A percentile compares a stretch with the other conserved stretches of the same genome.
These are phyloP conservation scores for Ballota nigra DNA, from an alignment of 257 asterid genomes.

Conservation along the genomic window DNA sequence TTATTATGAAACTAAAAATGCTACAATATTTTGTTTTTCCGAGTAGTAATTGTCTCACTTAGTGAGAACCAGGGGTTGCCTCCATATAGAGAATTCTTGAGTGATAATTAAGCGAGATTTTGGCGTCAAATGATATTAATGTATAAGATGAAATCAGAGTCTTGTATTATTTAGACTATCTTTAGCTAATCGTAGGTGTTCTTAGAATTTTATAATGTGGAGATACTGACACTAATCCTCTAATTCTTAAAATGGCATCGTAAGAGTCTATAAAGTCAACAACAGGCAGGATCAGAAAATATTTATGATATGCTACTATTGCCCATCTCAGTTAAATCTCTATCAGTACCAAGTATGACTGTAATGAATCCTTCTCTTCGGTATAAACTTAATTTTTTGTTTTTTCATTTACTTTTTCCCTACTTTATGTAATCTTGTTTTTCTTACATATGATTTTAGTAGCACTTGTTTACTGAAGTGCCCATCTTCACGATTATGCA, in stretches of 20 bases:
- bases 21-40: constrained; percentile 3
- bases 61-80: neutral
- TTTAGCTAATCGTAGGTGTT: neutral
- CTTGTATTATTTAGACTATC: neutral
- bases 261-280: neutral
- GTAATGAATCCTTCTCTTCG: neutral
- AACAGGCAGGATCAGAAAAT: neutral
- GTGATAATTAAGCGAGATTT: neutral
- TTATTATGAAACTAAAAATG: neutral
- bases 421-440: neutral
- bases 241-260: neutral
- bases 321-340: neutral
- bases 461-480: neutral
- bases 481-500: constrained; percentile 28
- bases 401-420: neutral
- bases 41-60: constrained; percentile 1
- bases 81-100: neutral
- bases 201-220: neutral
- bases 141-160: neutral
- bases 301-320: neutral
- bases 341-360: neutral
- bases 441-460: neutral
- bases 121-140: neutral
- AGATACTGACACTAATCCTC: neutral
- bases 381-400: neutral